Evolutionary conservation across 495 filamentous ascomycete genomes (phyloP).

Genomic region (Cryomyces minteri): DNA sequence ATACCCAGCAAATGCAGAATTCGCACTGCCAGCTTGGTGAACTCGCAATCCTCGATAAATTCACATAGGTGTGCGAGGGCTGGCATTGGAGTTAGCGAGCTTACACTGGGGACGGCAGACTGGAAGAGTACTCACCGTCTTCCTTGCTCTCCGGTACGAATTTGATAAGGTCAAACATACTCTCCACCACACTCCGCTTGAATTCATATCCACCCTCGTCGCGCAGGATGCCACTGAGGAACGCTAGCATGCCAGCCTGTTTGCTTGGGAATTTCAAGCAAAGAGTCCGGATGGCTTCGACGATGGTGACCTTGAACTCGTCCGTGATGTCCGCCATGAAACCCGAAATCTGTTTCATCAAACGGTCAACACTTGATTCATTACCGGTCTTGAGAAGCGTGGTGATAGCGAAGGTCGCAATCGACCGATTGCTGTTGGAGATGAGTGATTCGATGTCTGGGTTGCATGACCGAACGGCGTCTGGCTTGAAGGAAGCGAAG

Average conservation of each 20-base stretch:
- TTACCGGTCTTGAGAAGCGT: slow-evolving; percentile 96
- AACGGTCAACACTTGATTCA: slow-evolving; percentile 84
- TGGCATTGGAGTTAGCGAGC: slow-evolving; percentile 4
- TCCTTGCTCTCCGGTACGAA: slow-evolving; percentile 97
- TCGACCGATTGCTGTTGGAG: slow-evolving; percentile 89
- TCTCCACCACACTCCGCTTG: slow-evolving; percentile 93
- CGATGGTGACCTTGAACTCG: slow-evolving; percentile 98
- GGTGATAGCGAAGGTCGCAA: slow-evolving; percentile 95
- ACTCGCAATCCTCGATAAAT: slow-evolving; percentile 99
- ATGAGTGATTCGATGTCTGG: slow-evolving; percentile 93
- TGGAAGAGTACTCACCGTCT: slow-evolving; percentile 37
- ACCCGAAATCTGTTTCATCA: slow-evolving; percentile 93
- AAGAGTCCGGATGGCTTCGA: slow-evolving; percentile 89
- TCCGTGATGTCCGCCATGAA: slow-evolving; percentile 98
- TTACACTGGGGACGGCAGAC: background rate
- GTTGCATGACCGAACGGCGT: slow-evolving; percentile 84
- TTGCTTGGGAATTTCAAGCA: slow-evolving; percentile 97
- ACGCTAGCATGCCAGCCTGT: slow-evolving; percentile 92
- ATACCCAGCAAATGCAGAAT: slow-evolving; percentile 84
- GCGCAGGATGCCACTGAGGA: slow-evolving; percentile 83
- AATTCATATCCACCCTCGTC: slow-evolving; percentile 98
- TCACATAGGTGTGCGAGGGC: slow-evolving; percentile 93
- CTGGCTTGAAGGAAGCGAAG: slow-evolving; percentile 87
- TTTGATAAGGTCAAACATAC: slow-evolving; percentile 98
- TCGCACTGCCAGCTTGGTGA: slow-evolving; percentile 91